Percentiles rank a stretch among this genome's conserved stretches.
These are phyloP conservation scores for Globisporangium canariense DNA, from an alignment of 352 stramenopile genomes.

Conservation along the genomic window DNA sequence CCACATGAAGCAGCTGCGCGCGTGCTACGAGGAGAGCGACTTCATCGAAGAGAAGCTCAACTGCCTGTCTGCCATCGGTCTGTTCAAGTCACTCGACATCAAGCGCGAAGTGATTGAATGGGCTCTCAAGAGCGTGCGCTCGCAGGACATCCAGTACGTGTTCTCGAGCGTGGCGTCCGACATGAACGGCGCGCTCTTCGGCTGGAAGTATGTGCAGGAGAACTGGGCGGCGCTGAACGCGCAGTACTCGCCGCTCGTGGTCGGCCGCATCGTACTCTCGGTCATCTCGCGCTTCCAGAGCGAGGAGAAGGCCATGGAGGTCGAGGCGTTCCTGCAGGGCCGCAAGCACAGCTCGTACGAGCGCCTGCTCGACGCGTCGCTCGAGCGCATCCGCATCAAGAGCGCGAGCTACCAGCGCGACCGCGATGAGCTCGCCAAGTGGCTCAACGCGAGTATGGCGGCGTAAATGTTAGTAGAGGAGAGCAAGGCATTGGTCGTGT, in stretches of 20 bases:
- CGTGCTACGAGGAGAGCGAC: conserved; percentile 66
- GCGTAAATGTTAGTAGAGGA: conserved; percentile 8
- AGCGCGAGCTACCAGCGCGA: conserved; percentile 56
- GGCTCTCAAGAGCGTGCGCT: conserved; percentile 62
- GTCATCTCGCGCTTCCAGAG: conserved; percentile 65
- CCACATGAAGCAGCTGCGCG: conserved; percentile 44
- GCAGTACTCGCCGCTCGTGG: conserved; percentile 54
- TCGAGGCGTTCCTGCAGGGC: conserved; percentile 58
- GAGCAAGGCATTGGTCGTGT: background rate
- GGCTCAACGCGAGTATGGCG: conserved; percentile 32
- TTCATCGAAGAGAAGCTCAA: conserved; percentile 83
- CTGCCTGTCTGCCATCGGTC: conserved; percentile 67
- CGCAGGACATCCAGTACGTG: conserved; percentile 79
- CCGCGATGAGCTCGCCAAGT: conserved; percentile 48
- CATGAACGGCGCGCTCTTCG: conserved; percentile 37
- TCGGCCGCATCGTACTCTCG: conserved; percentile 68
- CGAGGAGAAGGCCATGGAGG: conserved; percentile 42
- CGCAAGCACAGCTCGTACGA: conserved; percentile 72
- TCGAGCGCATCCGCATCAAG: conserved; percentile 78
- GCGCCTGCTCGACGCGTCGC: conserved; percentile 52
- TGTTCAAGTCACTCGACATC: conserved; percentile 50
- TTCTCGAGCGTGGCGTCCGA: conserved; percentile 75
- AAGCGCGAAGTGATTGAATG: conserved; percentile 72
- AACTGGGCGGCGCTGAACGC: conserved; percentile 66
- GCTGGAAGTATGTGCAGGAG: conserved; percentile 74